These are phyloP conservation scores for Knufia fluminis DNA, from an alignment of 2,329 filamentous ascomycete species.

Conservation along the genomic window DNA sequence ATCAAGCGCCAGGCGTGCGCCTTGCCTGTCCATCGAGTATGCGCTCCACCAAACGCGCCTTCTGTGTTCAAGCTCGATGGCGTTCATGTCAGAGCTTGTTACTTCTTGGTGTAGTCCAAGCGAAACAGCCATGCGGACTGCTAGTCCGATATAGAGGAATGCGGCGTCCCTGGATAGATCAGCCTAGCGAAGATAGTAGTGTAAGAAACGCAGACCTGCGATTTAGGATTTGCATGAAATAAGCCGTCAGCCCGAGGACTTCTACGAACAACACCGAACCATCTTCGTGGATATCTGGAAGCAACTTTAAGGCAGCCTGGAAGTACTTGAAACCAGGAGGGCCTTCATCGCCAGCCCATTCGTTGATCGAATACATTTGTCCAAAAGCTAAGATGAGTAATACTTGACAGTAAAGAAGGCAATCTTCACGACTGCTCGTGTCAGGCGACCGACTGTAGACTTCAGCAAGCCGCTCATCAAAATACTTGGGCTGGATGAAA, in stretches of 20 bases:
- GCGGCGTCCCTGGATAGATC: slow-evolving; percentile 37
- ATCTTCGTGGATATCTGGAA: slow-evolving; percentile 48
- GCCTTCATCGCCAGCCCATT: slow-evolving; percentile 44
- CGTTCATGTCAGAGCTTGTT: slow-evolving; percentile 31
- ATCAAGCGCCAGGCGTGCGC: too few species aligned
- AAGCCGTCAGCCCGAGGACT: slow-evolving; percentile 45
- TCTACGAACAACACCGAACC: slow-evolving; percentile 48
- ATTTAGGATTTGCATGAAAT: slow-evolving; percentile 51
- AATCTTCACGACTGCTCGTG: slow-evolving; percentile 37
- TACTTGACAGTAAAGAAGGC: slow-evolving; percentile 44
- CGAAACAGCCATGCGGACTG: slow-evolving; percentile 49
- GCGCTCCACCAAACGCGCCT: slow-evolving; percentile 49
- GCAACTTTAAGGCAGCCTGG: slow-evolving; percentile 41
- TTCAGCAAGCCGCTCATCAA: slow-evolving; percentile 37
- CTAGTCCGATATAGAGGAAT: slow-evolving; percentile 46
- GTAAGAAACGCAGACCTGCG: slow-evolving; percentile 23
- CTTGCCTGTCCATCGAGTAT: slow-evolving; percentile 41
- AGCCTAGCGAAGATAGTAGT: not conserved
- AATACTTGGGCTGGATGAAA: slow-evolving; percentile 40
- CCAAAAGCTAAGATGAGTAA: slow-evolving; percentile 47
- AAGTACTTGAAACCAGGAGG: slow-evolving; percentile 50
- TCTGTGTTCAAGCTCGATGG: slow-evolving; percentile 39
- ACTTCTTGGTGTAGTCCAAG: slow-evolving; percentile 49
- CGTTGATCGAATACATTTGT: slow-evolving; percentile 49
- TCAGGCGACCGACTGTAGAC: slow-evolving; percentile 39